Conservation (phyloP, 352 stramenopile genomes). For the Phytophthora multivora region DNA sequence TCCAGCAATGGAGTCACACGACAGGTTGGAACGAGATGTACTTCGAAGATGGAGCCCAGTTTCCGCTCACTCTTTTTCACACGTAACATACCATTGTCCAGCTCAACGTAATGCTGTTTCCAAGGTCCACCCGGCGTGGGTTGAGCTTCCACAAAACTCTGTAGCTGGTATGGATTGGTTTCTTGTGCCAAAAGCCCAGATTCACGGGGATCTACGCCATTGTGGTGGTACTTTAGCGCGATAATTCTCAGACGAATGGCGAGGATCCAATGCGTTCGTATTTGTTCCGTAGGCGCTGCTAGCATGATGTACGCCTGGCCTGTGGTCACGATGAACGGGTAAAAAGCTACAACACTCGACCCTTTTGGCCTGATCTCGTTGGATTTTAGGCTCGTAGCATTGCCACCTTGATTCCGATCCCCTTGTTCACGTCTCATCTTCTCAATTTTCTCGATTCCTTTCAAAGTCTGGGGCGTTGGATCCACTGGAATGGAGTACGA, state of each 20-base stretch:
- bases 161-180: slow-evolving; percentile 33
- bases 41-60: slow-evolving; percentile 59
- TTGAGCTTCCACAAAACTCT: slow-evolving; percentile 68
- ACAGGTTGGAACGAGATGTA: slow-evolving; percentile 56
- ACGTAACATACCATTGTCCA: slow-evolving; percentile 69
- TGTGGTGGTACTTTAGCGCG: slow-evolving; percentile 64
- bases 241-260: slow-evolving; percentile 74
- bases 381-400: slow-evolving; percentile 3
- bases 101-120: slow-evolving; percentile 66
- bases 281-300: slow-evolving; percentile 46
- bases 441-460: slow-evolving; percentile 35
- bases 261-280: slow-evolving; percentile 62
- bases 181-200: not conserved
- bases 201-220: slow-evolving; percentile 23
- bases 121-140: slow-evolving; percentile 47
- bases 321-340: slow-evolving; percentile 66
- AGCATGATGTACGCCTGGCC: slow-evolving; percentile 58
- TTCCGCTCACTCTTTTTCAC: slow-evolving; percentile 67
- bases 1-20: slow-evolving; percentile 39
- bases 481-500: slow-evolving; percentile 49
- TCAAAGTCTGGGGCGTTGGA: slow-evolving; percentile 39
- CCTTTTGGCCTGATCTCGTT: slow-evolving; percentile 17
- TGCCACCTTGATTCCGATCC: slow-evolving; percentile 15
- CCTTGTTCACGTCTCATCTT: slow-evolving; percentile 35
- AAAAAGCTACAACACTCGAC: slow-evolving; percentile 34